phyloP scores from a whole-genome alignment of 1,284 basidiomycete genomes.

The Apiotrichum sp. region DNA sequence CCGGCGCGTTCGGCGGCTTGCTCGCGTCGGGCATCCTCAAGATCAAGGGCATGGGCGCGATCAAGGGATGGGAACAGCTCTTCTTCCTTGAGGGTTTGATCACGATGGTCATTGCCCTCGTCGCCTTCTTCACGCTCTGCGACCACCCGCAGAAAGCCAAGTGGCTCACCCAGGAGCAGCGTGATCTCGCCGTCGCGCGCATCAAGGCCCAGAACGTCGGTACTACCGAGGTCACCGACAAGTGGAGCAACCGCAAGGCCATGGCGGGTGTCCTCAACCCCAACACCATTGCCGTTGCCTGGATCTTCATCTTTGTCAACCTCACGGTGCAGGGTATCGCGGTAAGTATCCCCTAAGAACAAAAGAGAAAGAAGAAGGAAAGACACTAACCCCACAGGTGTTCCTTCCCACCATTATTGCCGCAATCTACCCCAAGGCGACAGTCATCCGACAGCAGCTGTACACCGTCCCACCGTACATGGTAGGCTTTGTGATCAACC shows the following conservation, averaged over 20 bases:
- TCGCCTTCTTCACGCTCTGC: conserved; percentile 26
- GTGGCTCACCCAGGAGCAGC: conserved; percentile 23
- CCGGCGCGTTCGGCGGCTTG: conserved; percentile 18
- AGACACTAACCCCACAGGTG: background rate
- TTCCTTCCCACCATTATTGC: conserved; percentile 30
- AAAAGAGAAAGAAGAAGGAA: no score
- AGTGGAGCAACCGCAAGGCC: conserved; percentile 8
- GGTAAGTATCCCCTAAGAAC: background rate
- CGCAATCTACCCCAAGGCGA: conserved; percentile 25
- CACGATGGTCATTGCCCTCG: conserved; percentile 23
- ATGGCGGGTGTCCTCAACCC: conserved; percentile 20
- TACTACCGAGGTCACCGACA: conserved; percentile 15
- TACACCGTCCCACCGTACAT: conserved; percentile 42
- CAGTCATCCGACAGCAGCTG: conserved; percentile 33
- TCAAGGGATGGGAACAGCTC: conserved; percentile 20
- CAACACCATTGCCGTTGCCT: conserved; percentile 25
- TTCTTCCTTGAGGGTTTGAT: conserved; percentile 35
- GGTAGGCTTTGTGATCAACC: conserved; percentile 29
- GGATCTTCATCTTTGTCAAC: conserved; percentile 47
- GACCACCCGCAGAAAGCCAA: conserved; percentile 23
- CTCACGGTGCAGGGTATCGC: conserved; percentile 25
- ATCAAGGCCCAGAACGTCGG: conserved; percentile 26
- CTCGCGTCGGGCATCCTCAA: conserved; percentile 19
- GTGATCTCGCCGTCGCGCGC: conserved; percentile 23
- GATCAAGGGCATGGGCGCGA: conserved; percentile 16